phyloP scores from a whole-genome alignment of 495 filamentous ascomycete species.

The Penicillium egyptiacum region DNA sequence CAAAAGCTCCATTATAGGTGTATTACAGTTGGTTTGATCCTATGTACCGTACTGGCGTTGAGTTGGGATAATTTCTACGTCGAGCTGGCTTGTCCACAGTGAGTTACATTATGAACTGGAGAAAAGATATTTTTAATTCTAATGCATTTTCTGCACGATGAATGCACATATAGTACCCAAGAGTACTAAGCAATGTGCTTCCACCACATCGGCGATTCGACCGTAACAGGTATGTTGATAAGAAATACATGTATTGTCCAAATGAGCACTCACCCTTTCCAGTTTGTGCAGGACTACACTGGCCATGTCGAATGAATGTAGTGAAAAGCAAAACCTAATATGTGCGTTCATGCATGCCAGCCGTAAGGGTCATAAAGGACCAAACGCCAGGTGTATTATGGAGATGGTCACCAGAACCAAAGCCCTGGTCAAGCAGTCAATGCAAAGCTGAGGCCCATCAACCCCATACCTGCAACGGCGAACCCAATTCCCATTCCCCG shows the following conservation, averaged over 20 bases:
- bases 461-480: constrained; percentile 85
- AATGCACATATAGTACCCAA: not conserved
- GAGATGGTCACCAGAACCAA: not conserved
- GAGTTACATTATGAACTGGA: not conserved
- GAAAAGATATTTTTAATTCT: not conserved
- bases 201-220: not conserved
- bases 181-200: not conserved
- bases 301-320: not conserved
- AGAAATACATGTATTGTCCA: not conserved
- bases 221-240: not conserved
- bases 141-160: not conserved
- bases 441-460: constrained; percentile 85
- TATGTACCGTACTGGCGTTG: too few relatives aligned
- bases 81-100: not conserved
- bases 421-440: constrained; percentile 58
- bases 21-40: too few relatives aligned
- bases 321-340: not conserved
- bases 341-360: constrained; percentile 8
- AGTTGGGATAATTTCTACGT: too few relatives aligned
- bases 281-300: not conserved
- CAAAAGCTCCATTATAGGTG: too few relatives aligned
- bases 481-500: constrained; percentile 76
- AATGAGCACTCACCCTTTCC: not conserved
- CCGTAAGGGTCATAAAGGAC: constrained; percentile 8
- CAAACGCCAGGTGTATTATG: not conserved